phyloP scores from a whole-genome alignment of 2,329 filamentous ascomycete genomes.

The Colletotrichum godetiae region DNA sequence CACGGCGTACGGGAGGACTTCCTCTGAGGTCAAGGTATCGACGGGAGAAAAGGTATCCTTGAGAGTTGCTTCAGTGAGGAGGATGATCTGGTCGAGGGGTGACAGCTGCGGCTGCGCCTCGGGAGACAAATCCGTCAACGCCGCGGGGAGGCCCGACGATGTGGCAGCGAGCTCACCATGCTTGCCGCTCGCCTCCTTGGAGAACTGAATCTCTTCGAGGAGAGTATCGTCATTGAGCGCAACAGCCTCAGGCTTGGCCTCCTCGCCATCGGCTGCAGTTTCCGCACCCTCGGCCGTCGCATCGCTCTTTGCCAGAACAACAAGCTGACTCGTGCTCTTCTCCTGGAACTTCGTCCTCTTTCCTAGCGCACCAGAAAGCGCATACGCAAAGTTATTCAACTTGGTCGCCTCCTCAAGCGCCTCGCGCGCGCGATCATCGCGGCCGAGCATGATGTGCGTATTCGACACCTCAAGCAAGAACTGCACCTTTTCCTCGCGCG shows the following conservation, averaged over 20 bases:
- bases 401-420: conserved; percentile 76
- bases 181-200: conserved; percentile 58
- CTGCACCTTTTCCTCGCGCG: conserved; percentile 66
- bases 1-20: conserved; percentile 90
- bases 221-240: conserved; percentile 93
- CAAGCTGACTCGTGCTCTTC: conserved; percentile 85
- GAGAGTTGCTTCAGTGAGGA: conserved; percentile 88
- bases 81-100: conserved; percentile 88
- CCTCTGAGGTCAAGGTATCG: conserved; percentile 90
- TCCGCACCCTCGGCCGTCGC: conserved; percentile 32
- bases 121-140: conserved; percentile 75
- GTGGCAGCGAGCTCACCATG: conserved; percentile 49
- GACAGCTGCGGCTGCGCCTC: conserved; percentile 84
- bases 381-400: conserved; percentile 80
- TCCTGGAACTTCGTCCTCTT: conserved; percentile 86
- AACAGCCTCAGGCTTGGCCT: conserved; percentile 72
- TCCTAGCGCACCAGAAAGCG: conserved; percentile 85
- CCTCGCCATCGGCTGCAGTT: conserved; percentile 32
- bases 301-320: conserved; percentile 85
- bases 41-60: conserved; percentile 87
- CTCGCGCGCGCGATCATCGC: conserved; percentile 79
- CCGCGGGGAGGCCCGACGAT: conserved; percentile 62
- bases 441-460: conserved; percentile 85
- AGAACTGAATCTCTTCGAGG: conserved; percentile 83
- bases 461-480: conserved; percentile 87